A percentile compares a stretch with the other conserved stretches of the same genome.
Conservation (phyloP, 805 yeast species). For the Pichia californica region DNA sequence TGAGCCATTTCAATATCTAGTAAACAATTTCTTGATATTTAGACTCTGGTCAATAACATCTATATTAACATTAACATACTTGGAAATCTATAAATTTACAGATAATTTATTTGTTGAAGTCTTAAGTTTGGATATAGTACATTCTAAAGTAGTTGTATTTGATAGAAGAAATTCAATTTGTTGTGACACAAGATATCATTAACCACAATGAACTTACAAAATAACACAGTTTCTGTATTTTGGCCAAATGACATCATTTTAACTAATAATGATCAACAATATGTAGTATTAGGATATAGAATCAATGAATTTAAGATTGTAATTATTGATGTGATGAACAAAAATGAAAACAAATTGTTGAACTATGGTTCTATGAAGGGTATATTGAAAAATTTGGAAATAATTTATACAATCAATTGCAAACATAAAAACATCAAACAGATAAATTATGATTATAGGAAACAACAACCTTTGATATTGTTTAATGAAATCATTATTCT, state of each 20-base stretch:
- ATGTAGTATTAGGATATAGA: constrained; percentile 25
- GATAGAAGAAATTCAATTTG: constrained; percentile 15
- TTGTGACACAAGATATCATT: constrained; percentile 1
- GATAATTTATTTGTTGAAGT: not conserved
- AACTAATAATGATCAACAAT: constrained; percentile 6
- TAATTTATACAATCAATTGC: constrained; percentile 25
- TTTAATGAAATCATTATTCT: constrained; percentile 32
- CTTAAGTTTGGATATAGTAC: not conserved
- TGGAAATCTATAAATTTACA: not conserved
- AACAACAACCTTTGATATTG: constrained; percentile 14
- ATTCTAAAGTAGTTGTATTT: constrained; percentile 6
- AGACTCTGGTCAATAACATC: not conserved
- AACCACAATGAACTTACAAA: no score
- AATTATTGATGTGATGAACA: constrained; percentile 21
- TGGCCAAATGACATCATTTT: constrained; percentile 28
- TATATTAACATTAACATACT: not conserved
- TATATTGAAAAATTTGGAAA: constrained; percentile 19
- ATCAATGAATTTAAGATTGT: constrained; percentile 18
- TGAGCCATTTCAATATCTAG: not conserved
- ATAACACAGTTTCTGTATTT: constrained; percentile 13
- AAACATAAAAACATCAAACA: constrained; percentile 10
- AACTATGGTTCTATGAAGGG: constrained; percentile 14
- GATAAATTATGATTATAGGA: constrained; percentile 14
- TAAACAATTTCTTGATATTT: not conserved
- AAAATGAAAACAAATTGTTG: constrained; percentile 13